Evolutionary conservation across 768 basidiomycete genomes (phyloP), one percentile per base, ranked within the genome.

Genomic region (Rhizopogon vinicolor): DNA sequence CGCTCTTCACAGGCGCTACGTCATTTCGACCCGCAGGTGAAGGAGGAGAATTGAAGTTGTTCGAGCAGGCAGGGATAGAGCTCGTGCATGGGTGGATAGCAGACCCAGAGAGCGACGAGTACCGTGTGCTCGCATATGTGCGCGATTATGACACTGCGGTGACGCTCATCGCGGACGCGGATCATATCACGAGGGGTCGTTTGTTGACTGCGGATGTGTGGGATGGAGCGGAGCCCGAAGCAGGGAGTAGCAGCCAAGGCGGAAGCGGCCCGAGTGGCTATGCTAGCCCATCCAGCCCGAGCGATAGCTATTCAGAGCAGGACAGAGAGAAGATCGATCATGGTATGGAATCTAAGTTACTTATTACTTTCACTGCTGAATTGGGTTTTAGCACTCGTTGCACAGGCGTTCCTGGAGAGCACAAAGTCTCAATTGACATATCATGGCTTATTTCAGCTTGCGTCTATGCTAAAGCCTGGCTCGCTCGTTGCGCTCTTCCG

Each of bases 401-500:
- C 91, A 31, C 84, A 83, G 10, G 72, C 76, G 10, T 92, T 90
- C 69, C 75, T 97, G 46, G 79, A 89, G 52, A 71, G 71, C 16
- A 86, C 89, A 0, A 78, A 82, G 57, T 91, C 91, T 2, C 94
- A 97, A 64, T 69, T 96, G 53, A 95, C 93, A 0, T 95, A 95
- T 63, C 80, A 91, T 52, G 93, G 93, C 0, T 78, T 95, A 35
- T 93, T 94, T 68, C 80, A 85, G 37, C 83, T 95, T 48, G 86
- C 87, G 0, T 67, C 75, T 7, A 62, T 68, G 3, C 64, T 82
- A 33, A 53, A 69, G 13, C 74, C 77, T 0, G 78, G 82, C 2
- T 75, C 82, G 1, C 81, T 94, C 53, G 86, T 88, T n/a, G 93
- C 93, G 0, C 82, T 95, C 58, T 96, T 94, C 77, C 84, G 94